Percentiles rank a stretch among this genome's conserved stretches.
Conservation (phyloP, 306 rosid species). For the Senna siamea region DNA sequence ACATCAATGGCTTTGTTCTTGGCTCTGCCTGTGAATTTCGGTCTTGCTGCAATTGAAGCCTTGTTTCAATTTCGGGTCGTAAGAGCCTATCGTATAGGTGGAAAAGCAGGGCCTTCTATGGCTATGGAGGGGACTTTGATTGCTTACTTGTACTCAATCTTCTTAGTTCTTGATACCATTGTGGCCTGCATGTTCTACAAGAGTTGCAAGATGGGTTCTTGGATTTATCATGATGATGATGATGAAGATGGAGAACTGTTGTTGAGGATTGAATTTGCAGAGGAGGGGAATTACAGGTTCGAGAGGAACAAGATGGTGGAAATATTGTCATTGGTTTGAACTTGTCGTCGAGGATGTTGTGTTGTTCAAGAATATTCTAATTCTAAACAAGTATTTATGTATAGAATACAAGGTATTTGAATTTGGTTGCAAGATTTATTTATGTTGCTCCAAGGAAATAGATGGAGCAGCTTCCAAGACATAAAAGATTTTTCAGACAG, state of each 20-base stretch:
- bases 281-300: constrained; percentile 41
- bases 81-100: constrained; percentile 42
- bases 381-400: too few species aligned
- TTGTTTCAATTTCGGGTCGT: constrained; percentile 75
- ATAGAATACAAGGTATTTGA: too few species aligned
- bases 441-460: too few species aligned
- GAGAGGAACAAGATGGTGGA: constrained; percentile 44
- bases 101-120: constrained; percentile 37
- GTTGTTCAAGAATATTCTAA: constrained; percentile 1
- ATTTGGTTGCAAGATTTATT: too few species aligned
- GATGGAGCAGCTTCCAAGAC: background rate
- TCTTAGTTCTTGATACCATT: constrained; percentile 67
- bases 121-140: constrained; percentile 66
- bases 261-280: constrained; percentile 41
- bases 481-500: background rate
- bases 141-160: constrained; percentile 74
- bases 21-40: constrained; percentile 63
- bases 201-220: constrained; percentile 51
- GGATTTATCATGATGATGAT: constrained; percentile 37
- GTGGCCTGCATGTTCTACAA: constrained; percentile 70
- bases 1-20: constrained; percentile 67
- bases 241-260: constrained; percentile 8
- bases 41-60: constrained; percentile 74
- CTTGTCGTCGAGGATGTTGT: background rate
- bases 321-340: constrained; percentile 38